Evolutionary conservation across 495 filamentous ascomycete genomes (phyloP).

Genomic region (Neurospora sp.): DNA sequence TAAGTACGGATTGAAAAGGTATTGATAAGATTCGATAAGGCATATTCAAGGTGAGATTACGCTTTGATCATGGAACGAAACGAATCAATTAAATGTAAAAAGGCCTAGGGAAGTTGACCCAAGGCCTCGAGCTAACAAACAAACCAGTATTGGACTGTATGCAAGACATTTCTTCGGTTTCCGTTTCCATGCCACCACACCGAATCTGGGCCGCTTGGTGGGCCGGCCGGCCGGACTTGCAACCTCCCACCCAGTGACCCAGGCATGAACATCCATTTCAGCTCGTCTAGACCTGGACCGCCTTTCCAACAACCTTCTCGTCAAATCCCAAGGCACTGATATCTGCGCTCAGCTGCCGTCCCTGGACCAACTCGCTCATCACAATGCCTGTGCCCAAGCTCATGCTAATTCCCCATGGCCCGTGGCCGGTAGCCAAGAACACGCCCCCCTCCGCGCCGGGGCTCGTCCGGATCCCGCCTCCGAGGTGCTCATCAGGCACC

Average conservation of each 20-base stretch:
- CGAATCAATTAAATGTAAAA: too few relatives aligned
- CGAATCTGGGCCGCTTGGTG: not conserved
- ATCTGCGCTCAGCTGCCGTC: constrained; percentile 37
- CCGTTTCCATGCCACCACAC: not conserved
- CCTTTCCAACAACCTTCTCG: not conserved
- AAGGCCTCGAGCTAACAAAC: too few relatives aligned
- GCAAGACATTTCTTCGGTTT: not conserved
- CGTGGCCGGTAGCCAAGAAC: constrained; percentile 63
- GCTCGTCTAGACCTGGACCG: not conserved
- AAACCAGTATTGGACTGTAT: not conserved
- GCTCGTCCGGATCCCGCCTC: constrained; percentile 29
- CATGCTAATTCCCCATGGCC: constrained; percentile 59
- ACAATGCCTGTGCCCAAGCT: constrained; percentile 56
- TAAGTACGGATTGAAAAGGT: too few relatives aligned
- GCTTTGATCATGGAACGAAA: too few relatives aligned
- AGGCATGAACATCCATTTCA: not conserved
- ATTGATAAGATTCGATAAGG: too few relatives aligned
- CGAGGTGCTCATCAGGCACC: constrained; percentile 45
- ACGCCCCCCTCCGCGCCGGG: constrained; percentile 49
- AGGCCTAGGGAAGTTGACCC: too few relatives aligned
- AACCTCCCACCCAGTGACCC: not conserved
- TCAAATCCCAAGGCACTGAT: constrained; percentile 22
- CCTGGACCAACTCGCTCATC: constrained; percentile 53
- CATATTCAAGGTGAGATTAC: too few relatives aligned
- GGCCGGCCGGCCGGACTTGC: not conserved